Evolutionary conservation across 257 asterid species (phyloP).

Genomic region (Nyctanthes arbortristis): DNA sequence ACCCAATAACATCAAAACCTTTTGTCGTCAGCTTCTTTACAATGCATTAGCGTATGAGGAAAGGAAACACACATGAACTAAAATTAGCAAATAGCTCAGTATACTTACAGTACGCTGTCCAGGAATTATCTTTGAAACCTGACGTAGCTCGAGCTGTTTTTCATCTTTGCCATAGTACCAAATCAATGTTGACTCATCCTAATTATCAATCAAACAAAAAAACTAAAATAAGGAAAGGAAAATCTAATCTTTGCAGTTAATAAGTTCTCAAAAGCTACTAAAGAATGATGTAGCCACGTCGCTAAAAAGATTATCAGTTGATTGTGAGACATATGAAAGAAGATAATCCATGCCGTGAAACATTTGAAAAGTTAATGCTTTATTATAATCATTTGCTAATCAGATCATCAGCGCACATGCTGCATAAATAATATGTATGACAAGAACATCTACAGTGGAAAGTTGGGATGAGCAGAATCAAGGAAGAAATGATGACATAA

Average conservation of each 20-base stretch:
- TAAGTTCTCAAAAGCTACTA: slow-evolving; percentile 5
- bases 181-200: slow-evolving; percentile 86
- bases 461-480: not conserved
- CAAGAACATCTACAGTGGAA: not conserved
- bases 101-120: slow-evolving; percentile 96
- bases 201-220: slow-evolving; percentile 27
- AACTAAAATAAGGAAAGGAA: slow-evolving; percentile 4
- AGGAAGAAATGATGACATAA: not conserved
- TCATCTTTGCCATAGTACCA: slow-evolving; percentile 91
- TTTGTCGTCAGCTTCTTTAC: not conserved
- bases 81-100: slow-evolving; percentile 20
- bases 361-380: slow-evolving; percentile 3
- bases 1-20: not conserved
- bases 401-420: not conserved
- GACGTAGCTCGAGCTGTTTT: slow-evolving; percentile 72
- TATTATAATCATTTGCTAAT: not conserved
- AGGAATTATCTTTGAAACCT: slow-evolving; percentile 78
- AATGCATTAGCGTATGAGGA: not conserved
- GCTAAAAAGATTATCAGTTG: not conserved
- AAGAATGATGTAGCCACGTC: not conserved
- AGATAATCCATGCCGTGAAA: not conserved
- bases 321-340: not conserved
- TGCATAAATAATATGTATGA: not conserved
- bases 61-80: slow-evolving; percentile 13
- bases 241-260: not conserved